Evolutionary conservation across 176 grass and related monocot species (phyloP).

Genomic region (Ensete ventricosum): DNA sequence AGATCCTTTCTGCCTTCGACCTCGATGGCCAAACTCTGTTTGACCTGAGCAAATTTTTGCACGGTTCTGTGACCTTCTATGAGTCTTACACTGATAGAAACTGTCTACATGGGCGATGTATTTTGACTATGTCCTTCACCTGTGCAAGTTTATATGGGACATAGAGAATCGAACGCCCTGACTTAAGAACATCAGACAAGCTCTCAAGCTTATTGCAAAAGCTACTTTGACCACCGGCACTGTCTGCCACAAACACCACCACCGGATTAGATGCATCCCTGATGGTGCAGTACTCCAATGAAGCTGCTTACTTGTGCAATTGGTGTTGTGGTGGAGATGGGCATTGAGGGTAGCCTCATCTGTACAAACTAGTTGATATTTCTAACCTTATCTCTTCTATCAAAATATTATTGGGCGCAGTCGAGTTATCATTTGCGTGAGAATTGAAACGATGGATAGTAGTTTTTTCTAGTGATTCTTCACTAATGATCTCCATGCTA

Average conservation of each 20-base stretch:
- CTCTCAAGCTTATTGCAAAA: constrained; percentile 32
- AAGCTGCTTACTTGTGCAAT: constrained; percentile 4
- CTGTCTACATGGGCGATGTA: background rate
- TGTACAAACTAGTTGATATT: constrained; percentile 8
- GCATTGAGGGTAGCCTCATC: background rate
- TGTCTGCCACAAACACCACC: background rate
- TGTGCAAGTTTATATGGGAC: constrained; percentile 69
- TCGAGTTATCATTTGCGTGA: background rate
- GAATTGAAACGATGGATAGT: background rate
- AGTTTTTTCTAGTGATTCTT: background rate
- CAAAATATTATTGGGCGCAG: background rate
- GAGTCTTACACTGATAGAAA: background rate
- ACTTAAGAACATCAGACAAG: constrained; percentile 75
- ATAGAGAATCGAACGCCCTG: constrained; percentile 27
- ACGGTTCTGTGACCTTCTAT: constrained; percentile 5
- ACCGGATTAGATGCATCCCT: constrained; percentile 39
- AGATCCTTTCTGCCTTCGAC: constrained; percentile 2
- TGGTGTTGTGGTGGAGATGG: constrained; percentile 10
- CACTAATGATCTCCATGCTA: background rate
- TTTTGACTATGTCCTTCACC: constrained; percentile 66
- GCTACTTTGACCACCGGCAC: too few relatives aligned
- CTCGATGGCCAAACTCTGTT: background rate
- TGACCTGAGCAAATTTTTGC: constrained; percentile 12
- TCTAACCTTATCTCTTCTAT: constrained; percentile 2
- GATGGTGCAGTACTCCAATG: constrained; percentile 3